These are phyloP conservation scores for Fusarium poae DNA, from an alignment of 2,329 filamentous ascomycete species.

Conservation along the genomic window DNA sequence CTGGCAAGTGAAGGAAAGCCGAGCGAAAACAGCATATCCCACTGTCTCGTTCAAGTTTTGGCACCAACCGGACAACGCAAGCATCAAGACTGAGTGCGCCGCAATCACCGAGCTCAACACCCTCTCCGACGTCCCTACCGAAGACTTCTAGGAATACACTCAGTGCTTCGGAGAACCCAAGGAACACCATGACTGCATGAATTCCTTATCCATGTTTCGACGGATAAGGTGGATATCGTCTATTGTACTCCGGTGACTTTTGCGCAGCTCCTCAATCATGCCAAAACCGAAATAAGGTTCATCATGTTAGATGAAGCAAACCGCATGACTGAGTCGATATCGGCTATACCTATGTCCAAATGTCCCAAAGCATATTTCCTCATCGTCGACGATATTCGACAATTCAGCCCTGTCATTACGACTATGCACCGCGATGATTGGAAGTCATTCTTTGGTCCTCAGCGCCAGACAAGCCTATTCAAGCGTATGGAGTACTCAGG, in stretches of 20 bases:
- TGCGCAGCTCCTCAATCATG: neutral
- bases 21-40: neutral
- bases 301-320: neutral
- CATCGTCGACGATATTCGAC: neutral
- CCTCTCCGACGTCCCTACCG: neutral
- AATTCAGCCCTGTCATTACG: neutral
- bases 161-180: neutral
- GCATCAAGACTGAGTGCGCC: neutral
- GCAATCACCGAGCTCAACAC: neutral
- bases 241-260: neutral
- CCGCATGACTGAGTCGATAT: neutral
- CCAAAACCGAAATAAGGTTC: neutral
- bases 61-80: neutral
- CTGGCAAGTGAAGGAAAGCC: neutral
- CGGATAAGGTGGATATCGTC: neutral
- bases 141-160: neutral
- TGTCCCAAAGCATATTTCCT: neutral
- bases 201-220: neutral
- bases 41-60: neutral
- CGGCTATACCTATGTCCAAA: neutral
- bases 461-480: too few species aligned
- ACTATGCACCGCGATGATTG: neutral
- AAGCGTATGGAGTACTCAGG: too few species aligned
- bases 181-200: neutral
- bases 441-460: neutral